Conservation (phyloP, 768 basidiomycete species). For the Mycena galopus region DNA sequence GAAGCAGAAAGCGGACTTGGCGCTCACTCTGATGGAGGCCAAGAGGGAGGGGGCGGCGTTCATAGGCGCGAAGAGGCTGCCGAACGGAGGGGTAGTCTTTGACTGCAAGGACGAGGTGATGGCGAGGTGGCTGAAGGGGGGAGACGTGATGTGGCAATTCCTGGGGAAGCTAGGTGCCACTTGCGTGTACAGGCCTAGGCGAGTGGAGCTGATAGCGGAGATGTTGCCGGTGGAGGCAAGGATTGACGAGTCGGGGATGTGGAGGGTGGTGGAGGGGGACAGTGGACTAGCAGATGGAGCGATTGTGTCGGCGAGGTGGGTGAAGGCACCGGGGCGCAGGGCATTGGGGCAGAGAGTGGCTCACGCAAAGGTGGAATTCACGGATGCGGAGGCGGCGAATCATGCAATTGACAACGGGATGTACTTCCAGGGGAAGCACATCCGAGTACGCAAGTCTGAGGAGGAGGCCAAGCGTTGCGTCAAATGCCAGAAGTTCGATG, state of each 20-base stretch:
- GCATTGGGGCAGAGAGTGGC: background rate
- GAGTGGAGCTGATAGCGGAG: background rate
- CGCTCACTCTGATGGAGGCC: too few relatives aligned
- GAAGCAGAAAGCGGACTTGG: too few relatives aligned
- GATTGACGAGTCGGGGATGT: background rate
- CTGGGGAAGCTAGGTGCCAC: background rate
- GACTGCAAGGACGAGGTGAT: slow-evolving; percentile 17
- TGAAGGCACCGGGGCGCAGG: background rate
- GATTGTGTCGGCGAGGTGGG: background rate
- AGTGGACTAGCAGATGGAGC: background rate
- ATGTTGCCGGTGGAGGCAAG: background rate
- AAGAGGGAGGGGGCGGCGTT: slow-evolving; percentile 11
- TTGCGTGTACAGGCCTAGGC: background rate
- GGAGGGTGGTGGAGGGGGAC: slow-evolving; percentile 8
- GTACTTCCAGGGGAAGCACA: slow-evolving; percentile 19
- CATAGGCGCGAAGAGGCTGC: background rate
- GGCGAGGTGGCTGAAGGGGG: background rate
- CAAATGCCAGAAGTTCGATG: slow-evolving; percentile 11
- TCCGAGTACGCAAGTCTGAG: background rate
- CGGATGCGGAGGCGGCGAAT: slow-evolving; percentile 29
- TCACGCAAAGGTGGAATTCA: slow-evolving; percentile 12
- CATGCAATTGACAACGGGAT: slow-evolving; percentile 15
- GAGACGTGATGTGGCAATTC: background rate
- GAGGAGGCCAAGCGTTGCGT: too few relatives aligned
- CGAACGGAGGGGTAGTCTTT: slow-evolving; percentile 15